phyloP scores from a whole-genome alignment of 208 protist genomes.

The Angomonas ambiguus region DNA sequence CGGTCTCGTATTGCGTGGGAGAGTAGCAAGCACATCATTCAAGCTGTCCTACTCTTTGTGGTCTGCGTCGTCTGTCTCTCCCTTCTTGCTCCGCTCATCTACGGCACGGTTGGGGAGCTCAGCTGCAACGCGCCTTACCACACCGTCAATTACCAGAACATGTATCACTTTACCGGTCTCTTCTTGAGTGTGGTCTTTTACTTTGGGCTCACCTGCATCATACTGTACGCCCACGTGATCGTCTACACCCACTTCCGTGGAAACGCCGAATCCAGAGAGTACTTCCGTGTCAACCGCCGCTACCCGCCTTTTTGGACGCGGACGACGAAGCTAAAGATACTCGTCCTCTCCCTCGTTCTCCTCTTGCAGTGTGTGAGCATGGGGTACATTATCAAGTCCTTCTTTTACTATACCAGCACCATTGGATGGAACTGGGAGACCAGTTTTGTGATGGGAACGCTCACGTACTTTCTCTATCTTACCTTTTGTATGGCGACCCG shows the following conservation, averaged over 20 bases:
- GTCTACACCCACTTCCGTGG: slow-evolving; percentile 67
- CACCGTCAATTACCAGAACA: slow-evolving; percentile 46
- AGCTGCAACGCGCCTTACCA: slow-evolving; percentile 57
- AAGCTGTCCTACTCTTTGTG: slow-evolving; percentile 29
- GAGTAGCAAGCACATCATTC: slow-evolving; percentile 37
- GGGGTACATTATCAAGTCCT: slow-evolving; percentile 59
- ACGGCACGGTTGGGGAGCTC: slow-evolving; percentile 40
- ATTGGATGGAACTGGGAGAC: slow-evolving; percentile 75
- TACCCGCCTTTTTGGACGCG: slow-evolving; percentile 59
- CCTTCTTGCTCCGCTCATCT: slow-evolving; percentile 23
- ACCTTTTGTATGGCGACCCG: slow-evolving; percentile 11
- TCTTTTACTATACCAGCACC: slow-evolving; percentile 51
- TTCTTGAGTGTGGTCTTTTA: slow-evolving; percentile 53
- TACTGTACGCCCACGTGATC: slow-evolving; percentile 36
- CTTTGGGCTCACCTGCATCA: slow-evolving; percentile 31
- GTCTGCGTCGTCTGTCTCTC: slow-evolving; percentile 26
- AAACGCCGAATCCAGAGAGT: slow-evolving; percentile 37
- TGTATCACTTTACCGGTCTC: slow-evolving; percentile 52
- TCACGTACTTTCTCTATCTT: slow-evolving; percentile 32
- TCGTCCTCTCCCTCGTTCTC: slow-evolving; percentile 27
- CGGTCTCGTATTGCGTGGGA: slow-evolving; percentile 38
- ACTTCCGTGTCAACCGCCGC: slow-evolving; percentile 41
- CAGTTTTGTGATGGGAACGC: slow-evolving; percentile 50
- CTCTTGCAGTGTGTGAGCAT: slow-evolving; percentile 43
- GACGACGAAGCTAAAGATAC: slow-evolving; percentile 27